Evolutionary conservation across 2,329 filamentous ascomycete genomes (phyloP), one percentile per base, ranked within the genome.

Genomic region (Cordyceps fumosorosea): DNA sequence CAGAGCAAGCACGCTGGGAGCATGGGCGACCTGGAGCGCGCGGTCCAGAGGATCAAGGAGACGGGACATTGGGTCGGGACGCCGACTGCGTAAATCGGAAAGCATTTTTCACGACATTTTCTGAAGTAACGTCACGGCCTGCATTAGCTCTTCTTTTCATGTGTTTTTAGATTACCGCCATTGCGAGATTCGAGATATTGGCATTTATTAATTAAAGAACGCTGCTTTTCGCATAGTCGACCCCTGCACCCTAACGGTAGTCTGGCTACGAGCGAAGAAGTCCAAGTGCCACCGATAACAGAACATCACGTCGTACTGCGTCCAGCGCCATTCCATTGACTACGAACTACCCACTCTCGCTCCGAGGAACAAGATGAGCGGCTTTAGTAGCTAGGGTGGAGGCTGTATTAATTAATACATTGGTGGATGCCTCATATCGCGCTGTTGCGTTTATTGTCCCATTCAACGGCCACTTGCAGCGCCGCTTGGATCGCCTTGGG

Each of bases 21-120:
- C 44, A 65, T 70, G 64, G 64, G 65, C 26, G 70, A 71, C 37
- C 65, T 72, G 64, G 66, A 65, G 42, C 63, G 61, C 40, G 61
- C 66, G 18, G 65, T 69, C 16, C 48, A 64, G 24, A 56, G 62
- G 53, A 65, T 68, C 42, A 63, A 65, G 48, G 53, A 62, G 7
- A 68, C 67, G n/a, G 67, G 67, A 10, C 62, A 63, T 34, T 63
- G 62, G 62, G 51, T 20, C 11, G 61, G 61, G 1, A 63, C 48
- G 2, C 55, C 37, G 5, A 22, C 32, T 11, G 47, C 56, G 10
- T 58, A 59, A 48, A 29, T 29, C 11, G 3, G 3, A 16, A 11
- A 32, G 1, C 29, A 34, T 14, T 8, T 10, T 8, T 12, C 2
- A 29, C 24, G 26, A 44, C 20, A 42, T 24, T 11, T 6, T 24